Evolutionary conservation across 108 stramenopile species (phyloP).

Genomic region (Aurantiochytrium sp.): DNA sequence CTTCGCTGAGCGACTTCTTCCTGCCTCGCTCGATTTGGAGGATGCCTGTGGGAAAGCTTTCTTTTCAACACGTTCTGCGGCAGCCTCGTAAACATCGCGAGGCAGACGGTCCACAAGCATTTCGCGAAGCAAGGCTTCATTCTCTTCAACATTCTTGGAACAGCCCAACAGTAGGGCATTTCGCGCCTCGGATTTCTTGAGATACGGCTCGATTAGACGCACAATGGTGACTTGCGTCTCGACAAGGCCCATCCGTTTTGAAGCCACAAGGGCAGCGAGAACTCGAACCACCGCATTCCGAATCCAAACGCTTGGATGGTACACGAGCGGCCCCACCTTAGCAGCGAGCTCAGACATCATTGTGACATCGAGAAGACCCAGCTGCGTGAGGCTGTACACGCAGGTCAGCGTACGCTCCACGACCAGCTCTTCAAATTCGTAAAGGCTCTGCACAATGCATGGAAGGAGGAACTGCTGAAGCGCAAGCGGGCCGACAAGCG

Average conservation of each 20-base stretch:
- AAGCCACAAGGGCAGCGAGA: neutral
- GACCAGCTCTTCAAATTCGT: constrained; percentile 76
- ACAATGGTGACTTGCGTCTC: constrained; percentile 13
- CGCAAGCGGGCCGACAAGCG: constrained; percentile 75
- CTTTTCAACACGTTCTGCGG: neutral
- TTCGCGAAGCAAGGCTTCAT: neutral
- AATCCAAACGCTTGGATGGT: constrained; percentile 38
- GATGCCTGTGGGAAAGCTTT: too few relatives aligned
- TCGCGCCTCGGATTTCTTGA: neutral
- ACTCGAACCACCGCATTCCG: neutral
- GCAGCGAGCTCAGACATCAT: constrained; percentile 17
- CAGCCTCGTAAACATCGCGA: neutral
- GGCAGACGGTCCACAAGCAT: neutral
- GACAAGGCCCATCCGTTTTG: neutral
- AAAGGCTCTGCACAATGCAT: constrained; percentile 80
- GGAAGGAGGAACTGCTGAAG: constrained; percentile 75
- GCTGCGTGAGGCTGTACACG: constrained; percentile 28
- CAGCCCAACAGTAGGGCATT: neutral
- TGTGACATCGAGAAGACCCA: constrained; percentile 25
- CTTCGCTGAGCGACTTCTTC: too few relatives aligned
- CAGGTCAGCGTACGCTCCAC: constrained; percentile 59
- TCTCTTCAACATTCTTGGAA: neutral
- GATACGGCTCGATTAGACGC: neutral
- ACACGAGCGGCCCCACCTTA: constrained; percentile 32
- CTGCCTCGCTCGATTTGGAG: too few relatives aligned